Evolutionary conservation across 345 rosid genomes (phyloP).

Genomic region (Aegle marmelos): DNA sequence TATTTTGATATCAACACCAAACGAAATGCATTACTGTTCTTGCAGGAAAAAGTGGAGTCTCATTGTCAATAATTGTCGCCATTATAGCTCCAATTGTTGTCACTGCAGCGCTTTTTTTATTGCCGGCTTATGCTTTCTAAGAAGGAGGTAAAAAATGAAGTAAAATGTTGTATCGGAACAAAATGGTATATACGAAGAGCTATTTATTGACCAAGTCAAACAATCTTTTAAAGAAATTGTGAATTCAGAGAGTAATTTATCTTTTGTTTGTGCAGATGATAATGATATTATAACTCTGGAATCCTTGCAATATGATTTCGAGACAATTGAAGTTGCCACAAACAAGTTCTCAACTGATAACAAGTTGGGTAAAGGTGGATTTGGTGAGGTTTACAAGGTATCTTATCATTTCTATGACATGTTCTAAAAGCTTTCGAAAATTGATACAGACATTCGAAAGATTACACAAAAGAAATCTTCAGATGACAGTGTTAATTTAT

Average conservation of each 20-base stretch:
- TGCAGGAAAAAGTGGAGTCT: constrained; percentile 30
- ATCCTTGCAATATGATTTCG: constrained; percentile 42
- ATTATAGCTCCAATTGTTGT: constrained; percentile 27
- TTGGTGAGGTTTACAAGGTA: constrained; percentile 68
- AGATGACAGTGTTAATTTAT: not conserved
- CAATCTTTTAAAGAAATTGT: not conserved
- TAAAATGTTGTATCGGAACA: constrained; percentile 17
- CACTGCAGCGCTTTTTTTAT: constrained; percentile 24
- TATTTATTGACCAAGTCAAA: not conserved
- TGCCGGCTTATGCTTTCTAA: constrained; percentile 23
- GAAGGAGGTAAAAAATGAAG: constrained; percentile 30
- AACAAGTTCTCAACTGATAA: constrained; percentile 43
- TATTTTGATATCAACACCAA: too few species aligned
- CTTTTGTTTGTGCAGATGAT: constrained; percentile 24
- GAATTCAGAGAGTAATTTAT: not conserved
- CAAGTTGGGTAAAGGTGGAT: constrained; percentile 72
- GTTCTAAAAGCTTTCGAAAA: not conserved
- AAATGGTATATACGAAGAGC: constrained; percentile 23
- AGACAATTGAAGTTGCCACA: constrained; percentile 40
- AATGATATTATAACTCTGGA: constrained; percentile 33
- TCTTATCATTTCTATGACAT: too few species aligned
- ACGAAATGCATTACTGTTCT: not conserved
- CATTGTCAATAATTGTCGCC: constrained; percentile 23
- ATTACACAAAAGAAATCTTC: not conserved
- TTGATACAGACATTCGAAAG: not conserved